Percentiles rank a stretch among this genome's conserved stretches.
These are phyloP conservation scores for Ogataea pini DNA, from an alignment of 805 yeast genomes.

Conservation along the genomic window DNA sequence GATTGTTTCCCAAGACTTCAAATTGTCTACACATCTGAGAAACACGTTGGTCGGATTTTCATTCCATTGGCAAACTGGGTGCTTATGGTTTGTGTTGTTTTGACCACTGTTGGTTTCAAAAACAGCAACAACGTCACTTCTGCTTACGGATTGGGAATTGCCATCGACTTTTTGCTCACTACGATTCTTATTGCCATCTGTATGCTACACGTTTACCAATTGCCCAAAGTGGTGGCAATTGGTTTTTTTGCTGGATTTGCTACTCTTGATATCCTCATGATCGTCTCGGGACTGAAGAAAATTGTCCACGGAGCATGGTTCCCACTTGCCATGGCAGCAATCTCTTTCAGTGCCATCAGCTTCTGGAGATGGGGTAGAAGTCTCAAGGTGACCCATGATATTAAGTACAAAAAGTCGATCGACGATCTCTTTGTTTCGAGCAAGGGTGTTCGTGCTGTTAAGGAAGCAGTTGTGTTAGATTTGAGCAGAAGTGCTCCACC, in stretches of 20 bases:
- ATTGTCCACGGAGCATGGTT: conserved; percentile 66
- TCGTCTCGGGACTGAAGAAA: conserved; percentile 51
- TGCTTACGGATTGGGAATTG: conserved; percentile 61
- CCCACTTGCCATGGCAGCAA: conserved; percentile 47
- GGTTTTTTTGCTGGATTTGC: conserved; percentile 42
- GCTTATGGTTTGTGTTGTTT: conserved; percentile 51
- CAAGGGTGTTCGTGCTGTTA: conserved; percentile 19
- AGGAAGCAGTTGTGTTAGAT: conserved; percentile 24
- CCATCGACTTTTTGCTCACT: conserved; percentile 56
- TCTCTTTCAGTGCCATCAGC: conserved; percentile 39
- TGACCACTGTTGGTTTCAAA: conserved; percentile 53
- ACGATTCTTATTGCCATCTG: conserved; percentile 46
- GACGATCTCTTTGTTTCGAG: conserved; percentile 37
- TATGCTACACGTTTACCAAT: conserved; percentile 46
- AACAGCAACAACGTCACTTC: conserved; percentile 53
- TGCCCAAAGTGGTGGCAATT: conserved; percentile 38
- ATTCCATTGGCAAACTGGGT: conserved; percentile 52
- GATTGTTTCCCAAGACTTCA: conserved; percentile 55
- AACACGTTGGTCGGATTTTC: conserved; percentile 51
- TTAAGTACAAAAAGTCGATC: conserved; percentile 20
- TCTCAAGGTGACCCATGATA: conserved; percentile 42
- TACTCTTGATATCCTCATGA: conserved; percentile 47
- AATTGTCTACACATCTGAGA: conserved; percentile 46
- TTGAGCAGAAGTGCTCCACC: conserved; percentile 8
- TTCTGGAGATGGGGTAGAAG: conserved; percentile 53